Percentiles rank a stretch among this genome's conserved stretches.
phyloP scores from a whole-genome alignment of 441 rosid genomes.

The Bocquillonia castaneifolia region DNA sequence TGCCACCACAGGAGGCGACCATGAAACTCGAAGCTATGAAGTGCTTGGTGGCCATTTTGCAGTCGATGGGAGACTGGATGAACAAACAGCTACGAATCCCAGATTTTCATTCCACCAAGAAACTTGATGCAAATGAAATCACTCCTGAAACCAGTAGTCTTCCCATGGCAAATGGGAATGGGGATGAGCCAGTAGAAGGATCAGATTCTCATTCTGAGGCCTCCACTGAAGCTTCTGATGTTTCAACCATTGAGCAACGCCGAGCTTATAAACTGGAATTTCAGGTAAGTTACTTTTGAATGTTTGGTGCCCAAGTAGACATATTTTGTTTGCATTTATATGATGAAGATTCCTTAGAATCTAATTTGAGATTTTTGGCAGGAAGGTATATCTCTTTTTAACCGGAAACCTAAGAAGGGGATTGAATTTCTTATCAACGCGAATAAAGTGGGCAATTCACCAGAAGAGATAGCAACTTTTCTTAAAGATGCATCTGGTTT shows the following conservation, averaged over 20 bases:
- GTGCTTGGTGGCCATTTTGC: conserved; percentile 87
- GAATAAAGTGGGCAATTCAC: conserved; percentile 86
- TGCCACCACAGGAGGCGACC: conserved; percentile 86
- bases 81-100: conserved; percentile 89
- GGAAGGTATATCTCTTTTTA: conserved; percentile 99
- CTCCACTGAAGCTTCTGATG: conserved; percentile 80
- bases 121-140: conserved; percentile 54
- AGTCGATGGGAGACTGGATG: conserved; percentile 99
- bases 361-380: conserved; percentile 59
- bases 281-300: conserved; percentile 49
- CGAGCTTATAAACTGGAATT: conserved; percentile 99
- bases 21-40: conserved; percentile 97
- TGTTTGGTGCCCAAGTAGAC: conserved; percentile 3
- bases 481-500: conserved; percentile 82
- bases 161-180: conserved; percentile 69
- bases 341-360: conserved; percentile 25
- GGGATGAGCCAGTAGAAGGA: conserved; percentile 70
- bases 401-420: conserved; percentile 91
- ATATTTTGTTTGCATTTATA: conserved; percentile 14
- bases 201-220: conserved; percentile 83
- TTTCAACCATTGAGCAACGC: conserved; percentile 86
- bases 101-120: conserved; percentile 59
- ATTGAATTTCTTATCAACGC: conserved; percentile 95
- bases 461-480: conserved; percentile 93
- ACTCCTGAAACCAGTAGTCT: conserved; percentile 55